Evolutionary conservation across 2,329 filamentous ascomycete species (phyloP), one percentile per base, ranked within the genome.

Genomic region (Emergomyces africanus): DNA sequence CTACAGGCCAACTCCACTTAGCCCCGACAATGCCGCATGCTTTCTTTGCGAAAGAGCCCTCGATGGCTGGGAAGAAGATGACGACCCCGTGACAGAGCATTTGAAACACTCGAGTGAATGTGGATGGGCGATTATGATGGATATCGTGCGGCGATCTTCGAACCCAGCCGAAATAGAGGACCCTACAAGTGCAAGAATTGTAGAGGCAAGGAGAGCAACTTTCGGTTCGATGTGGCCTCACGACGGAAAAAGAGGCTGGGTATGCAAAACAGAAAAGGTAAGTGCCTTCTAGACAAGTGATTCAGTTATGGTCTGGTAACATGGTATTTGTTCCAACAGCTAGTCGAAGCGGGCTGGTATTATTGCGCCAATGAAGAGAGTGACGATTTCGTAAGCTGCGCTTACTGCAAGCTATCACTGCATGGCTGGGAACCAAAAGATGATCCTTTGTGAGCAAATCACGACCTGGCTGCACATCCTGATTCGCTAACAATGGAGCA

Each of bases 341-440:
- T 97, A 77, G 89, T 89, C 39, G 89, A 92, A 64, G 89, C 90
- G 33, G 94, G 94, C 12, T 99, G 92, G 91, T 90, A 88, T 69
- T 96, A 91, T 74, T 95, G 90, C 28, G 91, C 94, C 0, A 89
- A 84, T 5, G 76, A 83, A 49, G 90, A 92, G 49, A 89, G 85
- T 14, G 86, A 94, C 64, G 94, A 99, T 71, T 89, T 92, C 75
- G 89, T 89, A 10, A 94, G 88, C 12, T 99, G 94, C 70, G 81
- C 88, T 33, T 96, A 97, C 74, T 99, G 94, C 75, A 84, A 88
- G 60, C 76, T 97, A 18, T 90, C 87, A 12, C 81, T 99, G 12
- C 92, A 97, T 71, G 90, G 90, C 6, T 99, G 95, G 94, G 94
- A 97, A 69, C 86, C 87, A 1, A 85, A 86, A 61, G 94, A 99